Percentiles rank a stretch among this genome's conserved stretches.
These are phyloP conservation scores for Penicillium robsamsonii DNA, from an alignment of 495 filamentous ascomycete genomes.

Conservation along the genomic window DNA sequence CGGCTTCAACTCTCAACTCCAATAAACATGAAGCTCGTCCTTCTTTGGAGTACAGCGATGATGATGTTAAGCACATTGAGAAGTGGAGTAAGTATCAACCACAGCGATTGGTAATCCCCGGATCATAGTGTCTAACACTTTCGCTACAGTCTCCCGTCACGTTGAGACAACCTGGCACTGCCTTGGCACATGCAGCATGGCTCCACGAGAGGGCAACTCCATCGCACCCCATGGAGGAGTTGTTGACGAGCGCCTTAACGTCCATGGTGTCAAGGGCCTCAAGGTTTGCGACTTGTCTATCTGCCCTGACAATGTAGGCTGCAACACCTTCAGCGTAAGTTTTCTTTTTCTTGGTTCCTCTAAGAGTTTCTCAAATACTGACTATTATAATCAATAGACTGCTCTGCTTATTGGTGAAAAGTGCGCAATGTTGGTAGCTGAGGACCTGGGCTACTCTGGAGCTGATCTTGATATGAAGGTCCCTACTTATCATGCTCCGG, in stretches of 20 bases:
- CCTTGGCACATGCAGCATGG: slow-evolving; percentile 75
- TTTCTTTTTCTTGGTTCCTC: neutral
- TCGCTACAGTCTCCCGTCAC: slow-evolving; percentile 48
- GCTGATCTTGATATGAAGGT: slow-evolving; percentile 75
- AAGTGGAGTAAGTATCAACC: slow-evolving; percentile 61
- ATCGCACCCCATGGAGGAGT: slow-evolving; percentile 76
- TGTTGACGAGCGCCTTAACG: slow-evolving; percentile 74
- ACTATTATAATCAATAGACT: slow-evolving; percentile 42
- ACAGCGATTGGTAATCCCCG: neutral
- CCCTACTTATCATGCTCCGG: slow-evolving; percentile 58
- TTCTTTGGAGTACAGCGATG: slow-evolving; percentile 62
- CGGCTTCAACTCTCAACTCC: slow-evolving; percentile 47
- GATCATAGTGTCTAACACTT: slow-evolving; percentile 1
- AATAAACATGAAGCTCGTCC: slow-evolving; percentile 55
- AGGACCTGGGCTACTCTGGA: slow-evolving; percentile 75
- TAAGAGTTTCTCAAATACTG: neutral
- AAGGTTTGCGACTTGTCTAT: slow-evolving; percentile 81
- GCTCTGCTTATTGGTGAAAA: slow-evolving; percentile 86
- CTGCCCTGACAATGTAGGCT: slow-evolving; percentile 79
- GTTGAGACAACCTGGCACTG: slow-evolving; percentile 80
- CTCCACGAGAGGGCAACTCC: slow-evolving; percentile 71
- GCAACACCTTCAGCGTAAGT: slow-evolving; percentile 63
- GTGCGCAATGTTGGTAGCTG: slow-evolving; percentile 65
- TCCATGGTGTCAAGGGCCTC: slow-evolving; percentile 75
- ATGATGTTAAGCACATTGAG: slow-evolving; percentile 68